These are phyloP conservation scores for Cryptosporidium andersoni DNA, from an alignment of 169 alveolate genomes.

Conservation along the genomic window DNA sequence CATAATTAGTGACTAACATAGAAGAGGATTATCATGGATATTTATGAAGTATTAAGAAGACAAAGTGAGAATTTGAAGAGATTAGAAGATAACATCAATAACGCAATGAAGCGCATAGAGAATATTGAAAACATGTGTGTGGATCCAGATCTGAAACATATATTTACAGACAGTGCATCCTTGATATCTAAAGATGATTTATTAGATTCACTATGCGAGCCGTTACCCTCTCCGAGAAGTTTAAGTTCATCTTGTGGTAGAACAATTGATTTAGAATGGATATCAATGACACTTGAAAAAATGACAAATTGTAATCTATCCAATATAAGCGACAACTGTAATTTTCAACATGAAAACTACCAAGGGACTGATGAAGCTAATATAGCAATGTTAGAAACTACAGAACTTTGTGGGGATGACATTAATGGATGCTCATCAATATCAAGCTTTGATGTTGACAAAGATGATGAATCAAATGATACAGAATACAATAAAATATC, in stretches of 20 bases:
- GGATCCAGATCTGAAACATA: neutral
- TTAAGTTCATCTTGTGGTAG: neutral
- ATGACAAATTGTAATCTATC: neutral
- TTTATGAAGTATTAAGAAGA: constrained; percentile 1
- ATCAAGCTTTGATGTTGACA: no score
- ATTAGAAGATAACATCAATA: constrained; percentile 13
- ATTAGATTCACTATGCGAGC: neutral
- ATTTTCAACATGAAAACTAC: no score
- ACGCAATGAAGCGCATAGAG: constrained; percentile 56
- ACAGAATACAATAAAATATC: no score
- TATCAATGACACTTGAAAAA: neutral
- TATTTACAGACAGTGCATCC: neutral
- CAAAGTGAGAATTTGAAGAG: constrained; percentile 36
- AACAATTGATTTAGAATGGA: neutral
- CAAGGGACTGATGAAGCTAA: no score
- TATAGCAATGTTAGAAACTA: no score
- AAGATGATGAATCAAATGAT: no score
- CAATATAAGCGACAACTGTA: no score
- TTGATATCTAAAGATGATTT: neutral
- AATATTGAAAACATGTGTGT: constrained; percentile 17
- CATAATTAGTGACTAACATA: no score
- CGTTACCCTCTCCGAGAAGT: neutral
- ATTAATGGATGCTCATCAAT: no score
- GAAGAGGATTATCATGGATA: neutral
- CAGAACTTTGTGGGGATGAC: no score